phyloP scores from a whole-genome alignment of 1,284 basidiomycete species.

The Papiliotrema nemorosa region DNA sequence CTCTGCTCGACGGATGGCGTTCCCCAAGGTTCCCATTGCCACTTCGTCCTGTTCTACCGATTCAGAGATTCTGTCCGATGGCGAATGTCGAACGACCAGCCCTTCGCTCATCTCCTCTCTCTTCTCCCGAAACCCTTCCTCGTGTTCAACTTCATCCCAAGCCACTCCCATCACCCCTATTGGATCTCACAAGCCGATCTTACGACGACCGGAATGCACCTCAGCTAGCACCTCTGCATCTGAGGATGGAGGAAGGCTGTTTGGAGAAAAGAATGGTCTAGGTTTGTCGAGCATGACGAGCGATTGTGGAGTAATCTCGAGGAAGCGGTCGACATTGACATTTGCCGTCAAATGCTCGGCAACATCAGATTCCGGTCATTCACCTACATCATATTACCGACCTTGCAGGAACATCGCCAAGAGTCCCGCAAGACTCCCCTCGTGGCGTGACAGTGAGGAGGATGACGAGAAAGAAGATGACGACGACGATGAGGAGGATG shows the following conservation, averaged over 20 bases:
- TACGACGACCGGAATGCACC: constrained; percentile 3
- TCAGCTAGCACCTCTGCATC: constrained; percentile 4
- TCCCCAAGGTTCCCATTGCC: constrained; percentile 38
- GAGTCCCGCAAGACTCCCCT: background rate
- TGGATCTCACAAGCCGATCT: constrained; percentile 2
- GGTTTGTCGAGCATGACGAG: background rate
- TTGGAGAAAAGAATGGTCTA: background rate
- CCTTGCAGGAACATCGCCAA: background rate
- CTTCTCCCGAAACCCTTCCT: constrained; percentile 19
- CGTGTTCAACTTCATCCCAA: constrained; percentile 3
- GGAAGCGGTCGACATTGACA: constrained; percentile 5
- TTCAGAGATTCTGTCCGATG: constrained; percentile 8
- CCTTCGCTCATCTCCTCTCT: constrained; percentile 6
- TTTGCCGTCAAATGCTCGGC: constrained; percentile 6
- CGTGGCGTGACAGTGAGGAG: background rate
- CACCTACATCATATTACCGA: constrained; percentile 2
- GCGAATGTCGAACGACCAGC: background rate
- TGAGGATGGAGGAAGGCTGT: constrained; percentile 1
- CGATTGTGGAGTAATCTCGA: background rate
- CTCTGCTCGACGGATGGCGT: background rate
- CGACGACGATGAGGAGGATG: constrained; percentile 8
- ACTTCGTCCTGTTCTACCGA: constrained; percentile 6
- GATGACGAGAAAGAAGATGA: constrained; percentile 4
- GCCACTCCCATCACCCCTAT: constrained; percentile 6
- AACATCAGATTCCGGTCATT: constrained; percentile 4